These are phyloP conservation scores for Babesia sp. DNA, from an alignment of 169 alveolate genomes.

Conservation along the genomic window DNA sequence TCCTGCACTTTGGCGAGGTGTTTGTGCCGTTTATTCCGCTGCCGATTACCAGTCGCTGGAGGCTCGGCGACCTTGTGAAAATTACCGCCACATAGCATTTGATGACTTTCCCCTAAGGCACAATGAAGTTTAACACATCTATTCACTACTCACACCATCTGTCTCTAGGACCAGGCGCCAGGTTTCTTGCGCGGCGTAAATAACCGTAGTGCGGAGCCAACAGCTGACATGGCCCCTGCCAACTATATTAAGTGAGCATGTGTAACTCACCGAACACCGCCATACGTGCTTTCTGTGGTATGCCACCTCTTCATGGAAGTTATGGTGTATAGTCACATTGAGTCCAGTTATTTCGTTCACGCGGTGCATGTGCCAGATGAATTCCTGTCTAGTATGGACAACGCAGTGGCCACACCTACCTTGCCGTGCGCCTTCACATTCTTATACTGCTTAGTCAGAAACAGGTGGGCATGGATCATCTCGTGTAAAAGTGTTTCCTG, in stretches of 20 bases:
- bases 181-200: constrained; percentile 86
- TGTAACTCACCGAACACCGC: constrained; percentile 86
- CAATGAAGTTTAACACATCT: not conserved
- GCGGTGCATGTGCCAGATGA: constrained; percentile 84
- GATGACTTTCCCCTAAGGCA: constrained; percentile 43
- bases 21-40: not conserved
- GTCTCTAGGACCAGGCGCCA: constrained; percentile 89
- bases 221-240: constrained; percentile 88
- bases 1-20: too few relatives aligned
- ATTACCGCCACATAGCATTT: constrained; percentile 35
- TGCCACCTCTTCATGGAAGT: constrained; percentile 90
- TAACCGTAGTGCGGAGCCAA: constrained; percentile 91
- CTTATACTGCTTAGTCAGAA: constrained; percentile 75
- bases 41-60: not conserved
- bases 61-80: constrained; percentile 29
- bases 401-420: constrained; percentile 35
- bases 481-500: constrained; percentile 94
- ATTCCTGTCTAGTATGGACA: constrained; percentile 71
- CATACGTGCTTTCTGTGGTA: constrained; percentile 88
- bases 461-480: constrained; percentile 94
- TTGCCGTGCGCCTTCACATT: constrained; percentile 88
- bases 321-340: constrained; percentile 87
- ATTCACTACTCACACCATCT: constrained; percentile 83
- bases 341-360: constrained; percentile 88
- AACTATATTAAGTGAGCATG: not conserved